A percentile compares a stretch with the other conserved stretches of the same genome.
Evolutionary conservation across 83 land plant genomes (phyloP).

Genomic region (Diphasiastrum complanatum): DNA sequence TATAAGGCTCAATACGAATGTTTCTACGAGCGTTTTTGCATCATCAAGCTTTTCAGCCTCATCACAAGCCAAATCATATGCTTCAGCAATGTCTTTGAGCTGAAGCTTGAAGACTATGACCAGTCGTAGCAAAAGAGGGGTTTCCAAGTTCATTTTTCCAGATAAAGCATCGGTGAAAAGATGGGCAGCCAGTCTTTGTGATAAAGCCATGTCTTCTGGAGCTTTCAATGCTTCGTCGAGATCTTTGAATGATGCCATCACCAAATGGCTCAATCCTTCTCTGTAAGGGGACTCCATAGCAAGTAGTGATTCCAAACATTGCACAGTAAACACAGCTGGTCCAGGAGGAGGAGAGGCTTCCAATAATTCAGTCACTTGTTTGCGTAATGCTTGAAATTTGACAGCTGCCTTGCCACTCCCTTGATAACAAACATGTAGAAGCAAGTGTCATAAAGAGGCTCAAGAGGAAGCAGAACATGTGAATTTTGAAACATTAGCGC

Average conservation of each 20-base stretch:
- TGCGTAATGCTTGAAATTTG: conserved; percentile 16
- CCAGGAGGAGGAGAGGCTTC: conserved; percentile 16
- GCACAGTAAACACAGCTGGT: conserved; percentile 11
- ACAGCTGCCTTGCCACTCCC: conserved; percentile 7
- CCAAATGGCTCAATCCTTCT: conserved; percentile 16
- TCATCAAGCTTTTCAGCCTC: not conserved
- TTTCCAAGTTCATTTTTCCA: conserved; percentile 3
- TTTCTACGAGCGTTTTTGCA: conserved; percentile 2
- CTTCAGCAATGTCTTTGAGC: conserved; percentile 11
- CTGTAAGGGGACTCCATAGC: conserved; percentile 2
- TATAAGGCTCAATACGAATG: conserved; percentile 3
- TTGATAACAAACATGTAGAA: too few relatives aligned
- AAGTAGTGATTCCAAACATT: not conserved
- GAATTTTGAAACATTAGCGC: too few relatives aligned
- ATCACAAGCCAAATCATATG: not conserved
- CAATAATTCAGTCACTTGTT: not conserved
- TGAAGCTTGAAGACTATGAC: not conserved
- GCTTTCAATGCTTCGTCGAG: not conserved
- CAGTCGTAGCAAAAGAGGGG: conserved; percentile 2
- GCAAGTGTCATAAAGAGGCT: too few relatives aligned
- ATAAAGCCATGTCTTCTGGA: not conserved
- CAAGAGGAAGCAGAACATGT: too few relatives aligned
- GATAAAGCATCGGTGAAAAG: conserved; percentile 1
- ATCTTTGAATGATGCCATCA: not conserved
- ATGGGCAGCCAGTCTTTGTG: conserved; percentile 7